These are phyloP conservation scores for Prunella vulgaris DNA, from an alignment of 257 asterid species.

Conservation along the genomic window DNA sequence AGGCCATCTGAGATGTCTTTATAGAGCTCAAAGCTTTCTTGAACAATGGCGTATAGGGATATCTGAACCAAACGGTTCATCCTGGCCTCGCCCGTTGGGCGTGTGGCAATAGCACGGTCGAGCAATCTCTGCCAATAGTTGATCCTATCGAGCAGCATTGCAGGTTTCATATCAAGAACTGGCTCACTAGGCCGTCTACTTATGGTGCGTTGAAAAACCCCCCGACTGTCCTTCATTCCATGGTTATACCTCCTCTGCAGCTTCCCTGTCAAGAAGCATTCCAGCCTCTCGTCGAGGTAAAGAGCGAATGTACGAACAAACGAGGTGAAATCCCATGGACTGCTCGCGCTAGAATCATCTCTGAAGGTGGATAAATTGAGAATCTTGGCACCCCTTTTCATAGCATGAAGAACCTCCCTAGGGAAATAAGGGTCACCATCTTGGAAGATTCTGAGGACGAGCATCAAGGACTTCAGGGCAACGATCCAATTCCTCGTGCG, in stretches of 20 bases:
- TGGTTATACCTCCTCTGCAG: slow-evolving; percentile 50
- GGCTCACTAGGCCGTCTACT: slow-evolving; percentile 38
- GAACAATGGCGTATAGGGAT: slow-evolving; percentile 52
- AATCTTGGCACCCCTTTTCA: slow-evolving; percentile 73
- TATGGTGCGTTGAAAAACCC: slow-evolving; percentile 9
- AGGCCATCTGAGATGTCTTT: slow-evolving; percentile 75
- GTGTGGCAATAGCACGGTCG: slow-evolving; percentile 63
- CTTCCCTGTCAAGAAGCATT: slow-evolving; percentile 73
- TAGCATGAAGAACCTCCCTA: slow-evolving; percentile 71
- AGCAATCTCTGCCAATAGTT: slow-evolving; percentile 70
- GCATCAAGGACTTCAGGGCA: slow-evolving; percentile 63
- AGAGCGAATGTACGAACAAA: slow-evolving; percentile 69
- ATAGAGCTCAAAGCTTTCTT: slow-evolving; percentile 74
- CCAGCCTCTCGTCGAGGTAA: slow-evolving; percentile 78
- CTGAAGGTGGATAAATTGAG: slow-evolving; percentile 67
- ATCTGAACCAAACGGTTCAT: slow-evolving; percentile 44
- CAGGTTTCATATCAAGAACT: slow-evolving; percentile 56
- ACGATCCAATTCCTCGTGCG: slow-evolving; percentile 79
- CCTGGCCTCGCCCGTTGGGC: slow-evolving; percentile 68
- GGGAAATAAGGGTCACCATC: slow-evolving; percentile 90
- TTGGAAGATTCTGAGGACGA: slow-evolving; percentile 71
- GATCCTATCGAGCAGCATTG: slow-evolving; percentile 64
- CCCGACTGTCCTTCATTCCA: slow-evolving; percentile 17
- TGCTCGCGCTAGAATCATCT: slow-evolving; percentile 64
- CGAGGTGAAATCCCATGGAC: slow-evolving; percentile 83